Evolutionary conservation across 1,139 yeast genomes (phyloP), one percentile per base, ranked within the genome.

Genomic region (Nadsonia starkeyi-henricii): DNA sequence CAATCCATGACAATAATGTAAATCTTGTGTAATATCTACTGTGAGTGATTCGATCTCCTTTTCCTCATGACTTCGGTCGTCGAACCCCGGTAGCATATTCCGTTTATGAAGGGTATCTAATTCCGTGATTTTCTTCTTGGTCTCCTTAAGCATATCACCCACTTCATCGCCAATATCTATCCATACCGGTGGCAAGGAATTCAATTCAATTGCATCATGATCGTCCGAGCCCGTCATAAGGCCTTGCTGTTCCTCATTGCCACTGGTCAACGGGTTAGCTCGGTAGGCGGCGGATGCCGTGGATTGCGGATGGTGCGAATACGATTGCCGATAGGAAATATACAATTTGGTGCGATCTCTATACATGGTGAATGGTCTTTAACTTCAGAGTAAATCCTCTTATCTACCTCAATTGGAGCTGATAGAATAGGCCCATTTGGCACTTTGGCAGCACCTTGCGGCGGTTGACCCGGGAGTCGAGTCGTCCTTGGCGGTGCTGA

Each of bases 71-170:
- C 78, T 73, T 54, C 85, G 74, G 61, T 89, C 96, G 54, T 76
- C 80, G 59, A 88, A 85, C 42, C 91, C 91, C 1, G 96, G 95
- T 45, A 91, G 74, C 28, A 91, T 72, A 55, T 89, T 83, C 64
- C 81, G 83, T 62, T 84, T 81, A 62, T 93, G 93, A 46, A 86
- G 64, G 37, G 75, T 72, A 49, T 79, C 81, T 57, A 91, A 70
- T 51, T 73, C 75, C 52, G 71, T 69, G 53, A 81, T 73, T 57
- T 79, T 68, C 42, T 58, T 55, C 50, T 74, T 72, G 49, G 83
- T 73, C 20, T 68, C 68, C 1, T 55, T 62, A 43, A 89, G 64
- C 51, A 75, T 68, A 33, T 70, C 75, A 61, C 88, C 95, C 9
- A 91, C 76, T 51, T 82, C 86, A 45, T 74, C 72, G 5, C 88